These are phyloP conservation scores for Cryphonectria parasitica DNA, from an alignment of 2,329 filamentous ascomycete genomes.

Conservation along the genomic window DNA sequence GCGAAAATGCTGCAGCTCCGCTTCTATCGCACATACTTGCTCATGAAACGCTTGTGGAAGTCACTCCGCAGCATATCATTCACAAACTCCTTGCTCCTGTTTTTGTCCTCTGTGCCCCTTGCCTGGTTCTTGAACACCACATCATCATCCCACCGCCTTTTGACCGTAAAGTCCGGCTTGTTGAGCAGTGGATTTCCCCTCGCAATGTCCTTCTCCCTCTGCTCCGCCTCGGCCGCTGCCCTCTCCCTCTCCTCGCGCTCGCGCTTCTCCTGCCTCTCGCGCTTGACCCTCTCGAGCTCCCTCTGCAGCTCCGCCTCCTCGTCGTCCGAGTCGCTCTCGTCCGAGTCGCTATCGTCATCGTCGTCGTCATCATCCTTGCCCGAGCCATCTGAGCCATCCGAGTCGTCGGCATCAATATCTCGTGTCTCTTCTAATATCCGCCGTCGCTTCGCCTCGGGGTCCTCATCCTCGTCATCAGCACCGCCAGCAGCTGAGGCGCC, in stretches of 20 bases:
- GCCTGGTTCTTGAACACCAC: constrained; percentile 99
- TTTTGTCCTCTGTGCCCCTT: constrained; percentile 88
- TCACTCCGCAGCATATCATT: constrained; percentile 93
- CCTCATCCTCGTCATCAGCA: constrained; percentile 57
- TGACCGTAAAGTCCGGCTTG: constrained; percentile 84
- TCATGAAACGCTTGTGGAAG: constrained; percentile 98
- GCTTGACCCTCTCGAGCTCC: constrained; percentile 92
- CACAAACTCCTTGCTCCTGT: constrained; percentile 90
- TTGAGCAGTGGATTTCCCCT: constrained; percentile 92
- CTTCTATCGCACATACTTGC: constrained; percentile 61
- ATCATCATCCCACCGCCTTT: constrained; percentile 93
- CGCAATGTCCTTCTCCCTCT: constrained; percentile 85
- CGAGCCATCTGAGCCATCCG: constrained; percentile 46
- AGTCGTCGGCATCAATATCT: constrained; percentile 82
- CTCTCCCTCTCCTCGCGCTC: constrained; percentile 82
- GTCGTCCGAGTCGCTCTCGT: constrained; percentile 73
- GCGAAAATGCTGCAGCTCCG: background rate
- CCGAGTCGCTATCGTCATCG: constrained; percentile 50
- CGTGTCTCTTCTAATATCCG: constrained; percentile 86
- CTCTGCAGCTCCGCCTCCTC: constrained; percentile 88
- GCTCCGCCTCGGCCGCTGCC: constrained; percentile 79
- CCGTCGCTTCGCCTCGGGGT: constrained; percentile 79
- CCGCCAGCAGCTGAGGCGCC: constrained; percentile 42
- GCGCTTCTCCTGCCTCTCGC: constrained; percentile 78
- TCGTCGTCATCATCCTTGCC: constrained; percentile 57